These are phyloP conservation scores for Suhomyces chickasaworum DNA, from an alignment of 1,139 yeast species.

Conservation along the genomic window DNA sequence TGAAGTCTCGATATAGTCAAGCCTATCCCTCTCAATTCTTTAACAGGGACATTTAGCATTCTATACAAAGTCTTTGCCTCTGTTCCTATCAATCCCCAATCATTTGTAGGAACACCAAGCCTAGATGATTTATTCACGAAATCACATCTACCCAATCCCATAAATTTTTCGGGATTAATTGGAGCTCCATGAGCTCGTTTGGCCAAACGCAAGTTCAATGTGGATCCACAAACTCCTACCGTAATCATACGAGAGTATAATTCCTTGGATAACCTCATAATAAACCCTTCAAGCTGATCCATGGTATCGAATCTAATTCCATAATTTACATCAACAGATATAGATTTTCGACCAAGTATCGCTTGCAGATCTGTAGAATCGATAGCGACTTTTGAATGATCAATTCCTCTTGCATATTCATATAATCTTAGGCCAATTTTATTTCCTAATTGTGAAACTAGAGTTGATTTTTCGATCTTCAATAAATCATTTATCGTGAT, in stretches of 20 bases:
- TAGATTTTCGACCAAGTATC: conserved; percentile 61
- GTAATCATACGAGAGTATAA: conserved; percentile 53
- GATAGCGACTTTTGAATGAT: conserved; percentile 55
- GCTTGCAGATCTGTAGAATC: conserved; percentile 48
- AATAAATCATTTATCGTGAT: conserved; percentile 38
- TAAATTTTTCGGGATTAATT: conserved; percentile 67
- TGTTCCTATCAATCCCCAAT: conserved; percentile 59
- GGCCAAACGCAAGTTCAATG: conserved; percentile 65
- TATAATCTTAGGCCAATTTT: conserved; percentile 69
- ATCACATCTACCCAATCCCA: conserved; percentile 86
- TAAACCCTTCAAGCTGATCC: conserved; percentile 63
- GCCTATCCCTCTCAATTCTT: conserved; percentile 78
- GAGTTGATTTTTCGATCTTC: conserved; percentile 30
- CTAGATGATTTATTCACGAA: conserved; percentile 58
- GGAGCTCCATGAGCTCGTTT: conserved; percentile 68
- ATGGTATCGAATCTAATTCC: conserved; percentile 74
- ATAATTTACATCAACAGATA: conserved; percentile 90
- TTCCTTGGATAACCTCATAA: conserved; percentile 61
- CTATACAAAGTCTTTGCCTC: conserved; percentile 62
- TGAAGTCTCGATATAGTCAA: conserved; percentile 62
- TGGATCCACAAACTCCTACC: conserved; percentile 54
- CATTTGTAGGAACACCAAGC: conserved; percentile 67
- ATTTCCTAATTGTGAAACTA: conserved; percentile 58
- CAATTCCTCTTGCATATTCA: conserved; percentile 67
- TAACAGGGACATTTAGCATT: conserved; percentile 59